Evolutionary conservation across 2,329 filamentous ascomycete species (phyloP).

Genomic region (Beauveria pseudobassiana): DNA sequence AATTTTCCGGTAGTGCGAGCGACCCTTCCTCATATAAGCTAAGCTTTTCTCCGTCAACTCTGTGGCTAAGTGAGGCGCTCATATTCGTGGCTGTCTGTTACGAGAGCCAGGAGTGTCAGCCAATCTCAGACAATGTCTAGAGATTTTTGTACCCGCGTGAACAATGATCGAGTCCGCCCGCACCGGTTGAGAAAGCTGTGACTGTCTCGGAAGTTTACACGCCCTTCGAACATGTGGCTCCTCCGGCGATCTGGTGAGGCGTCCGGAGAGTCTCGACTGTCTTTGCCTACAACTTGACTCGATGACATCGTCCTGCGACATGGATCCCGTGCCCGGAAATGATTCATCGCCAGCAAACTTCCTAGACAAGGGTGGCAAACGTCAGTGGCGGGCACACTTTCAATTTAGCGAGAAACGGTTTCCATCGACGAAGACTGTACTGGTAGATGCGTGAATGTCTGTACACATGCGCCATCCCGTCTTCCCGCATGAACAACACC

Average conservation of each 20-base stretch:
- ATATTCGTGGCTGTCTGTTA: not conserved
- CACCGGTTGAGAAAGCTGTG: not conserved
- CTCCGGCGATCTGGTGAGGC: not conserved
- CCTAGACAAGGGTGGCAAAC: constrained; percentile 17
- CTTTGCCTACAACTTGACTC: constrained; percentile 24
- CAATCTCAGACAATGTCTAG: constrained; percentile 9
- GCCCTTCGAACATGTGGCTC: not conserved
- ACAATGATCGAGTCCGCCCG: not conserved
- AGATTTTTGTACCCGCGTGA: not conserved
- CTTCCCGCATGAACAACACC: not conserved
- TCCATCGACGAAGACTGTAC: not conserved
- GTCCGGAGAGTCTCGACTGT: not conserved
- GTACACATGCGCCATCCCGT: not conserved
- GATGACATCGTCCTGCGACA: constrained; percentile 22
- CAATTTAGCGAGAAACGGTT: not conserved
- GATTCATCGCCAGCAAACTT: constrained; percentile 50
- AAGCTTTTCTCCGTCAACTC: not conserved
- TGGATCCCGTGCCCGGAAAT: constrained; percentile 35
- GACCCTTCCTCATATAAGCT: not conserved
- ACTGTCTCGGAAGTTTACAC: not conserved
- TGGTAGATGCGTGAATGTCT: not conserved
- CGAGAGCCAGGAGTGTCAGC: not conserved
- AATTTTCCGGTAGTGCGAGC: not conserved
- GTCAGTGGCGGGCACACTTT: not conserved
- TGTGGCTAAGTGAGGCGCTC: not conserved